These are phyloP conservation scores for Colletotrichum endophyticum DNA, from an alignment of 2,329 filamentous ascomycete species.

Conservation along the genomic window DNA sequence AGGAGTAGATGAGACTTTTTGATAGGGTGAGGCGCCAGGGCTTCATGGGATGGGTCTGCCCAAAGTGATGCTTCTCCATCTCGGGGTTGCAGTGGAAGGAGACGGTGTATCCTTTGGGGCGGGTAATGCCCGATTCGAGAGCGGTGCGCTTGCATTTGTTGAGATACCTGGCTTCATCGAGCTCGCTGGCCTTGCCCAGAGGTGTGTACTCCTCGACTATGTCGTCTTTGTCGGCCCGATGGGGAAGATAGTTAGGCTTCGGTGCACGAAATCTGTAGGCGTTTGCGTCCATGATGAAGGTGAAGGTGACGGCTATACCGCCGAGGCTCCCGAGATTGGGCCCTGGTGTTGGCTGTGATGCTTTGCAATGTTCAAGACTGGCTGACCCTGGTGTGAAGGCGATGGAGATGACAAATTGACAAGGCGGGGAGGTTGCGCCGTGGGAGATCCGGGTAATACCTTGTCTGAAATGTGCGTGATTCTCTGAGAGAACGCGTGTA, in stretches of 20 bases:
- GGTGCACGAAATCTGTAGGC: conserved; percentile 58
- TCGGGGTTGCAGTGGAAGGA: conserved; percentile 95
- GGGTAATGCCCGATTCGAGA: conserved; percentile 71
- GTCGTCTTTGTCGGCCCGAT: conserved; percentile 55
- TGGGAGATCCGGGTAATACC: neutral
- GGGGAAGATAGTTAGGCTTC: conserved; percentile 65
- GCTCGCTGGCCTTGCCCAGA: conserved; percentile 54
- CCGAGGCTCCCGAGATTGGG: neutral
- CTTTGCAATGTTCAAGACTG: neutral
- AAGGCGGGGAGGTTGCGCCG: neutral
- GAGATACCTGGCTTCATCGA: conserved; percentile 61
- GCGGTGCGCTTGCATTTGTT: conserved; percentile 63
- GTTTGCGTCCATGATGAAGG: conserved; percentile 5
- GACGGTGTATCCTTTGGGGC: conserved; percentile 86
- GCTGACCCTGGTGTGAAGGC: neutral
- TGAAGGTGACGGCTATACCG: conserved; percentile 2
- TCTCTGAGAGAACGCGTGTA: neutral
- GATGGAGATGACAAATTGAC: neutral
- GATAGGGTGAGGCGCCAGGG: conserved; percentile 96
- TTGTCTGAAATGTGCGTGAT: neutral
- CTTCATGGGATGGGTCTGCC: conserved; percentile 97
- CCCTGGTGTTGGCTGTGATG: neutral
- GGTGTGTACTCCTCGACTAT: conserved; percentile 59
- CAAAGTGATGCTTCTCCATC: conserved; percentile 97
- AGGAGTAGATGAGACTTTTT: conserved; percentile 92